A percentile compares a stretch with the other conserved stretches of the same genome.
phyloP scores from a whole-genome alignment of 1,284 basidiomycete genomes.

The Microbotryum saponariae region DNA sequence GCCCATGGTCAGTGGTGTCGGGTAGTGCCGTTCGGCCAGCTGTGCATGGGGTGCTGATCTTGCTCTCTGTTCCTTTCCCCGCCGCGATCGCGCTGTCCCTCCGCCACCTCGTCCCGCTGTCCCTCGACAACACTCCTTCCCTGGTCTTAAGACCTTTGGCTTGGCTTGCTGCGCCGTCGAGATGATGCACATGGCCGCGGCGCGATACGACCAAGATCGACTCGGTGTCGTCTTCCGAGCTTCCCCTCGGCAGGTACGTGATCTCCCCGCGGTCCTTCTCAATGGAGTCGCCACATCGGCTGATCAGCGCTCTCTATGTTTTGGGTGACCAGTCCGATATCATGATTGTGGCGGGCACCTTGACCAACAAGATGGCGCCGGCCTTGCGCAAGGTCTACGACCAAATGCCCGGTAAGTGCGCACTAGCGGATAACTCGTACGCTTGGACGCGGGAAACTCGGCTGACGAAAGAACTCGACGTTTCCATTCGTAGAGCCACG shows the following conservation, averaged over 20 bases:
- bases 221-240: conserved; percentile 98
- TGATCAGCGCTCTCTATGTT: background rate
- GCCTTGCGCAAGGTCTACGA: conserved; percentile 83
- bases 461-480: background rate
- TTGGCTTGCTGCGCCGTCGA: conserved; percentile 98
- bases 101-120: background rate
- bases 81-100: background rate
- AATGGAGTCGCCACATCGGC: background rate
- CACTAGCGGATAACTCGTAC: too few species aligned
- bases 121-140: background rate
- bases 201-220: conserved; percentile 97
- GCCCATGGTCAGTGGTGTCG: conserved; percentile 67
- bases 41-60: background rate
- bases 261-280: background rate
- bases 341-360: conserved; percentile 98
- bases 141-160: conserved; percentile 49
- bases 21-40: background rate
- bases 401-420: conserved; percentile 65
- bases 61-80: background rate
- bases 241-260: conserved; percentile 59
- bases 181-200: conserved; percentile 85
- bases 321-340: conserved; percentile 71
- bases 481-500: conserved; percentile 41
- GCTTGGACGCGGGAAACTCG: background rate
- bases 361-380: conserved; percentile 99